Percentiles rank a stretch among this genome's conserved stretches.
Conservation (phyloP, 2,329 filamentous ascomycete genomes). For the Xylariales sp. region DNA sequence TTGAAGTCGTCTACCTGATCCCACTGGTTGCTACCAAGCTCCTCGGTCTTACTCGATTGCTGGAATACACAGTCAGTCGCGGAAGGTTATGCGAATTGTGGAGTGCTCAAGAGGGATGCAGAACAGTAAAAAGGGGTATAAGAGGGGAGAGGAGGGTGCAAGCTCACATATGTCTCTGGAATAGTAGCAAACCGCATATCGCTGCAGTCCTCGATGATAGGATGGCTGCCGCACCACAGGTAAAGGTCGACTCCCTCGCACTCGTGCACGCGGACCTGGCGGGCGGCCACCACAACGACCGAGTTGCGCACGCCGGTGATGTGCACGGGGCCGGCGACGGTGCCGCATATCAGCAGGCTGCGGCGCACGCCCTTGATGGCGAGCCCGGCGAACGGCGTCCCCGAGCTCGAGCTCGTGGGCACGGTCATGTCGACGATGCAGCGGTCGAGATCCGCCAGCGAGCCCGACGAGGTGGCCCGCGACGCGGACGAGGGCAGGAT, state of each 20-base stretch:
- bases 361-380: slow-evolving; percentile 63
- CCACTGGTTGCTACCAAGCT: slow-evolving; percentile 63
- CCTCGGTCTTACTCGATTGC: slow-evolving; percentile 19
- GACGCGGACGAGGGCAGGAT: slow-evolving; percentile 69
- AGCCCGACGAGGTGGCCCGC: slow-evolving; percentile 68
- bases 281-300: slow-evolving; percentile 71
- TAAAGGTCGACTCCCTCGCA: slow-evolving; percentile 80
- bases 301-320: slow-evolving; percentile 71
- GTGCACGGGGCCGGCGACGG: slow-evolving; percentile 76
- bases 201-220: slow-evolving; percentile 89
- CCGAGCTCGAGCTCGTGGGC: slow-evolving; percentile 46
- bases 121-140: too few relatives aligned
- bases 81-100: not conserved
- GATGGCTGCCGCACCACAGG: slow-evolving; percentile 73
- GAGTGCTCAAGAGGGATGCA: too few relatives aligned
- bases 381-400: slow-evolving; percentile 64
- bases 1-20: slow-evolving; percentile 95
- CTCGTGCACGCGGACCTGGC: slow-evolving; percentile 93
- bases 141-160: not conserved
- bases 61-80: not conserved
- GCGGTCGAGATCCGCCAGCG: slow-evolving; percentile 61
- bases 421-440: slow-evolving; percentile 80
- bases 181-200: slow-evolving; percentile 75
- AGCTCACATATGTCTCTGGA: slow-evolving; percentile 65
- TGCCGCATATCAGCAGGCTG: slow-evolving; percentile 73